These are phyloP conservation scores for Hymenoscyphus occultus DNA, from an alignment of 2,329 filamentous ascomycete genomes.

Conservation along the genomic window DNA sequence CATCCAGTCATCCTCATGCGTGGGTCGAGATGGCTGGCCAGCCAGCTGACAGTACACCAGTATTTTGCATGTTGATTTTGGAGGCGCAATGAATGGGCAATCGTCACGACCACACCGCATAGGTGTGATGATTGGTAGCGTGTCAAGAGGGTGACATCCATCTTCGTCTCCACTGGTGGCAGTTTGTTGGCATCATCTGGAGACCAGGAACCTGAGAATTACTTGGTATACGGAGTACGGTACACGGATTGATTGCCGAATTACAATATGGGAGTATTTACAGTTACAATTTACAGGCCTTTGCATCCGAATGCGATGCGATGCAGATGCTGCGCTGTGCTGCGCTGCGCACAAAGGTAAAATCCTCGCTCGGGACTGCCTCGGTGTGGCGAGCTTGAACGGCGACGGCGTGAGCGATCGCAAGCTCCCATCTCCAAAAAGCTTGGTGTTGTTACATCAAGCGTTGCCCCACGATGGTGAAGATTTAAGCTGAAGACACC, in stretches of 20 bases:
- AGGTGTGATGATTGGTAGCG: not conserved
- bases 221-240: too few relatives aligned
- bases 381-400: not conserved
- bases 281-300: not conserved
- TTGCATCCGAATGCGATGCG: not conserved
- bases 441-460: not conserved
- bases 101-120: constrained; percentile 2
- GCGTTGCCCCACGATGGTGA: not conserved
- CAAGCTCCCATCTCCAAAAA: not conserved
- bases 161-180: not conserved
- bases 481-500: constrained; percentile 7
- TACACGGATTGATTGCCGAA: too few relatives aligned
- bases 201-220: too few relatives aligned
- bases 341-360: not conserved
- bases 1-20: constrained; percentile 9
- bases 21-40: constrained; percentile 11
- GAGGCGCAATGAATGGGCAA: not conserved
- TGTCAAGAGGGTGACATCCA: not conserved
- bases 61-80: constrained; percentile 8
- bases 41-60: constrained; percentile 10
- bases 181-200: not conserved
- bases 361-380: not conserved
- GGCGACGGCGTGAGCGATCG: not conserved
- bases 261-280: too few relatives aligned
- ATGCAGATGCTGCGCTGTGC: too few relatives aligned